Percentiles rank a stretch among this genome's conserved stretches.
Evolutionary conservation across 257 asterid genomes (phyloP).

Genomic region (Nicotiana sylvestris): DNA sequence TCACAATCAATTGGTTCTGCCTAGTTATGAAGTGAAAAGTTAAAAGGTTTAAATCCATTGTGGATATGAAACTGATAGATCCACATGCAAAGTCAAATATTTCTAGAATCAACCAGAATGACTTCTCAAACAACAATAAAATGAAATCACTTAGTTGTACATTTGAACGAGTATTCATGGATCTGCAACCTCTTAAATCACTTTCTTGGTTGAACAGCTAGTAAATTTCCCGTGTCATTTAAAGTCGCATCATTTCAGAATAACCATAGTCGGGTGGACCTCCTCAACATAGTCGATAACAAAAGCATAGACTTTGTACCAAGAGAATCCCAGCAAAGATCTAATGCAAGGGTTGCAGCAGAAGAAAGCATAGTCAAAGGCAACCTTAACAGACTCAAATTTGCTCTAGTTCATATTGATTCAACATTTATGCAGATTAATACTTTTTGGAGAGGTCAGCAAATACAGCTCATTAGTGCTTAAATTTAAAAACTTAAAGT

Average conservation of each 20-base stretch:
- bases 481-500: neutral
- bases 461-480: conserved; percentile 3
- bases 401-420: neutral
- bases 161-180: neutral
- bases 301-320: neutral
- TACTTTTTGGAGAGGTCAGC: conserved; percentile 4
- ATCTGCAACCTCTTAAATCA: neutral
- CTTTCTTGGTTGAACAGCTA: neutral
- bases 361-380: neutral
- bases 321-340: conserved; percentile 3
- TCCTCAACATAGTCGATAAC: neutral
- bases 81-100: neutral
- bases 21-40: neutral
- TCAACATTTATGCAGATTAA: neutral
- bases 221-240: neutral
- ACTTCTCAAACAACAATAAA: neutral
- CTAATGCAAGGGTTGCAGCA: neutral
- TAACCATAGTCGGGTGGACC: neutral
- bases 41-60: neutral
- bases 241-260: neutral
- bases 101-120: neutral
- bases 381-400: conserved; percentile 6
- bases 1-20: neutral
- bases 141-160: neutral
- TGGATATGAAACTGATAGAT: neutral